Conservation (phyloP, 1,284 basidiomycete species). For the Dichomitus squalens region DNA sequence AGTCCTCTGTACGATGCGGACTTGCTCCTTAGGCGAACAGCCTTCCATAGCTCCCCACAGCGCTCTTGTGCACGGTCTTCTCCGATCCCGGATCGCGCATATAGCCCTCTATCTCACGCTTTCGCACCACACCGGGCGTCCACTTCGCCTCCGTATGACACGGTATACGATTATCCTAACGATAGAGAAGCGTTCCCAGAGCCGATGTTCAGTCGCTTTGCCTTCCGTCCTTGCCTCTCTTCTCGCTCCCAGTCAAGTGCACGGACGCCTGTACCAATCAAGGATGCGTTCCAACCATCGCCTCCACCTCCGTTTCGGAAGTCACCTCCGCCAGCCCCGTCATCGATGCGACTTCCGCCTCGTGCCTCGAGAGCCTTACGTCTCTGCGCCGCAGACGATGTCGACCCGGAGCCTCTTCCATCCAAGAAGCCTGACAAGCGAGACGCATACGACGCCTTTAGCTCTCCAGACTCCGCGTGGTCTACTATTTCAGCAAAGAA, state of each 20-base stretch:
- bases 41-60: neutral
- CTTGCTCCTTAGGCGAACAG: no score
- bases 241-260: neutral
- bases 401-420: neutral
- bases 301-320: neutral
- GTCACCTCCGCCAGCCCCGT: neutral
- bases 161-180: neutral
- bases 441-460: constrained; percentile 21
- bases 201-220: neutral
- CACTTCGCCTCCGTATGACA: neutral
- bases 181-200: neutral
- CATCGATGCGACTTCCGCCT: neutral
- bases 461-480: constrained; percentile 20
- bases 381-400: neutral
- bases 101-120: neutral
- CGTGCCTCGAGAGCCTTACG: neutral
- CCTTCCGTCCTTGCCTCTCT: neutral
- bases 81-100: constrained; percentile 1
- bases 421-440: constrained; percentile 4
- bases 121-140: neutral
- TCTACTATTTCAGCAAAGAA: constrained; percentile 15
- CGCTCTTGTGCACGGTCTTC: neutral
- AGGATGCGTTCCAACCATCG: neutral
- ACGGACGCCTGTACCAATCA: neutral
- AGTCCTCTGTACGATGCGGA: neutral